Evolutionary conservation across 768 basidiomycete species (phyloP), one percentile per base, ranked within the genome.

Genomic region (Cystofilobasidium bisporidii): DNA sequence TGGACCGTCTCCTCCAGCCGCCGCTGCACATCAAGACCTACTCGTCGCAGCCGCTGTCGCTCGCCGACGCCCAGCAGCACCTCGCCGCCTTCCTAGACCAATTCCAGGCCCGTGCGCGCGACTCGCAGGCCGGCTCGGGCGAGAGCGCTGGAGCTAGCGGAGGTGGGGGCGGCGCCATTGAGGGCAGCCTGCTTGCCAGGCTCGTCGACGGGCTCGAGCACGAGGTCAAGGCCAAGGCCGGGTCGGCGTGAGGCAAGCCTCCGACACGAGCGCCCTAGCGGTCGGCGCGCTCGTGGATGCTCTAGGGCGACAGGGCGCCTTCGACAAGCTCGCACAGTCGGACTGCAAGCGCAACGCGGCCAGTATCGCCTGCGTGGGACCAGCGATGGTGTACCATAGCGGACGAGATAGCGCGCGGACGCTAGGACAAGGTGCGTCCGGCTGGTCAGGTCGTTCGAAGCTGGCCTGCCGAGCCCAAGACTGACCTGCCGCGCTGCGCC

Each of bases 111-210:
- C n/a, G 66, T 17, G 45, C 62, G 26, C 45, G 47, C 30, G 62
- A 53, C 47, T 22, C 20, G 47, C 5, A 22, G 20, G 47, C 47
- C 22, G n/a, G 24, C 47, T 22, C 58, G 17, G 45, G 26, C 28
- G 66, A 41, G 40, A 17, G 66, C 20, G 66, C 53, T 32, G 62
- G 20, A 3, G 43, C 8, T 4, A 17, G 17, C 43, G 43, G 17
- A 3, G 43, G 43, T 17, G 43, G 43, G 18, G 43, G 43, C 38
- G 66, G 66, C 20, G 66, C 61, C 17, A 56, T 67, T 50, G 66
- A 67, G 66, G 55, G 60, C 33, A 53, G 60, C 4, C n/a, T 67
- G n/a, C 45, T 67, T 6, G 50, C 56, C 22, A 62, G 47, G 55
- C 28, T 67, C 9, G 50, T 67, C 22, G 32, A 32, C 11, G 61